Conservation (phyloP, 2,329 filamentous ascomycete genomes). For the Aspergillus aculeatinus region DNA sequence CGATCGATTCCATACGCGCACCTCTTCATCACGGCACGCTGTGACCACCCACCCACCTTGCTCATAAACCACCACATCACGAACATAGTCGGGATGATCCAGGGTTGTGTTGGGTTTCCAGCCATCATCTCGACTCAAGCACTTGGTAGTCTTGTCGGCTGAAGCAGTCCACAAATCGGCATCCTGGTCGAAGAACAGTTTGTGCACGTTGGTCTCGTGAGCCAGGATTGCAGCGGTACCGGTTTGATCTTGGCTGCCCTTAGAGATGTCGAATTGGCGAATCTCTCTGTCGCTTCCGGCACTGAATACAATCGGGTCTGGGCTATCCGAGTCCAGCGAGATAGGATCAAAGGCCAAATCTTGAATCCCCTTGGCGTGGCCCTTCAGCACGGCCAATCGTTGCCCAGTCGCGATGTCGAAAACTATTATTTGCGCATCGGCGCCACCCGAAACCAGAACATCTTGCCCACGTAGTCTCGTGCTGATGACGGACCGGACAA, state of each 20-base stretch:
- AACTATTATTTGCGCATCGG: conserved; percentile 77
- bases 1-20: conserved; percentile 80
- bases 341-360: conserved; percentile 73
- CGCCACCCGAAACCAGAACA: conserved; percentile 69
- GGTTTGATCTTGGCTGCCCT: conserved; percentile 46
- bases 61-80: conserved; percentile 69
- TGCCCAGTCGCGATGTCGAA: conserved; percentile 72
- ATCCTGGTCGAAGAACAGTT: conserved; percentile 68
- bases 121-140: conserved; percentile 65
- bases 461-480: conserved; percentile 61
- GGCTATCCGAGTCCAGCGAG: conserved; percentile 44
- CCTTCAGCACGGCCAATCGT: conserved; percentile 73
- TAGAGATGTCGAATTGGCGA: conserved; percentile 57
- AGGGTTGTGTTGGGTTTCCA: conserved; percentile 73
- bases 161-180: conserved; percentile 89
- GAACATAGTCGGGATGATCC: conserved; percentile 84
- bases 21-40: conserved; percentile 84
- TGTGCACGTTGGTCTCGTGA: conserved; percentile 90
- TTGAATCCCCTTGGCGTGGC: conserved; percentile 75
- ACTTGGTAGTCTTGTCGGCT: conserved; percentile 84
- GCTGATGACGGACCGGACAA: conserved; percentile 78
- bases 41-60: conserved; percentile 78
- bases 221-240: conserved; percentile 66
- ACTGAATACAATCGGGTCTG: conserved; percentile 64
- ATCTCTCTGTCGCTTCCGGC: conserved; percentile 80